These are phyloP conservation scores for Penicillium sp. DNA, from an alignment of 2,329 filamentous ascomycete species.

Conservation along the genomic window DNA sequence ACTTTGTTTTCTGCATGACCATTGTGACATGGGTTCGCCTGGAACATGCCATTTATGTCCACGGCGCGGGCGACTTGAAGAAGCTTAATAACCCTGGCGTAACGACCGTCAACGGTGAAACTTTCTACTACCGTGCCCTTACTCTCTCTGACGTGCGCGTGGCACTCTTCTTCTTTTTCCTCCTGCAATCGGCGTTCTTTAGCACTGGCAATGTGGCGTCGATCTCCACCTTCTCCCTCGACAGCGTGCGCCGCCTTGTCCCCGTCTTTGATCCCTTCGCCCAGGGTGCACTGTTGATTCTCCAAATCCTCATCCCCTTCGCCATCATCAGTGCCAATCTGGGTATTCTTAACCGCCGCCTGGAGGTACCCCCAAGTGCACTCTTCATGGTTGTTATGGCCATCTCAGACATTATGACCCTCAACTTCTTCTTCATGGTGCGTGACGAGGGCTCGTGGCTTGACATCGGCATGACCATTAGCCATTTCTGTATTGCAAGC, in stretches of 20 bases:
- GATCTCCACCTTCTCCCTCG: conserved; percentile 86
- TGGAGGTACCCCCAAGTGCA: conserved; percentile 81
- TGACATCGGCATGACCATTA: conserved; percentile 96
- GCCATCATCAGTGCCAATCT: conserved; percentile 87
- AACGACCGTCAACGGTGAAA: conserved; percentile 31
- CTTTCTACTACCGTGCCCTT: conserved; percentile 60
- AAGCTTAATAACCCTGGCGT: conserved; percentile 30
- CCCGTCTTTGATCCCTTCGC: conserved; percentile 93
- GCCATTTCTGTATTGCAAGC: conserved; percentile 91
- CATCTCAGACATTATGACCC: conserved; percentile 82
- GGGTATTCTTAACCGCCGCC: conserved; percentile 81
- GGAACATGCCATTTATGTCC: conserved; percentile 69
- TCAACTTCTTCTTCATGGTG: conserved; percentile 98
- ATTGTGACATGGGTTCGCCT: conserved; percentile 88
- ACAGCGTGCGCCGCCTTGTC: conserved; percentile 81
- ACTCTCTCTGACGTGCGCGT: conserved; percentile 81
- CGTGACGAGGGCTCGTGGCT: conserved; percentile 96
- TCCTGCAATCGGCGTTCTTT: conserved; percentile 95
- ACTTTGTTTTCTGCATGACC: conserved; percentile 79
- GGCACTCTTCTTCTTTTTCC: conserved; percentile 89
- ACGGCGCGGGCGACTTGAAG: conserved; percentile 33
- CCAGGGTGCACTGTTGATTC: conserved; percentile 78
- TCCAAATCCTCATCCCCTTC: conserved; percentile 93
- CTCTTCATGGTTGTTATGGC: conserved; percentile 95
- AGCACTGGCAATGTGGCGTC: conserved; percentile 95